Percentiles rank a stretch among this genome's conserved stretches.
Evolutionary conservation across 164 flowering plant species (phyloP).

Genomic region (Malania oleifera): DNA sequence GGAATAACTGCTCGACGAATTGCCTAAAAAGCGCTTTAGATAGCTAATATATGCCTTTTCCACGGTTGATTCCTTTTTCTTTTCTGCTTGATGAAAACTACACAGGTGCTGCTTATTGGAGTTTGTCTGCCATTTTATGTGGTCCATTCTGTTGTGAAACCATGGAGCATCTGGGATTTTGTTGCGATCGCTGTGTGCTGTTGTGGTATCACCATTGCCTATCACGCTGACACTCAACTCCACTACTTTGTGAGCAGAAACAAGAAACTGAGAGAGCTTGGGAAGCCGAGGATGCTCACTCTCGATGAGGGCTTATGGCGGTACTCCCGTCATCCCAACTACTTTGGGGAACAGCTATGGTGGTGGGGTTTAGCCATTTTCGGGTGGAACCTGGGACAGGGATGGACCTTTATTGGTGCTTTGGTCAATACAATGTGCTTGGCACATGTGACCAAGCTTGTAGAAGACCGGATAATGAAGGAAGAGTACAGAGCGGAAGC

Average conservation of each 20-base stretch:
- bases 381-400: slow-evolving; percentile 71
- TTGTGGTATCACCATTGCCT: slow-evolving; percentile 58
- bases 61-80: background rate
- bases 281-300: slow-evolving; percentile 38
- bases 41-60: too few species aligned
- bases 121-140: slow-evolving; percentile 70
- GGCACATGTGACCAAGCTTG: slow-evolving; percentile 78
- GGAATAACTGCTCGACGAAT: slow-evolving; percentile 19
- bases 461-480: slow-evolving; percentile 73
- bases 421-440: slow-evolving; percentile 64
- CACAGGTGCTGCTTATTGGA: slow-evolving; percentile 76
- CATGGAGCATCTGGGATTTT: slow-evolving; percentile 65
- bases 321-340: slow-evolving; percentile 88
- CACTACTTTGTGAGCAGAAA: slow-evolving; percentile 57
- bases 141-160: slow-evolving; percentile 53
- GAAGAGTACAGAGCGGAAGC: slow-evolving; percentile 68
- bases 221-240: slow-evolving; percentile 82
- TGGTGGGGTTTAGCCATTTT: slow-evolving; percentile 93
- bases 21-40: too few species aligned
- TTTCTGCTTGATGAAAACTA: background rate
- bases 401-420: slow-evolving; percentile 77
- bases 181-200: slow-evolving; percentile 46
- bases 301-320: slow-evolving; percentile 79
- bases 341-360: slow-evolving; percentile 97
- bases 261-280: slow-evolving; percentile 38